phyloP scores from a whole-genome alignment of 495 filamentous ascomycete species.

The Choiromyces venosus region DNA sequence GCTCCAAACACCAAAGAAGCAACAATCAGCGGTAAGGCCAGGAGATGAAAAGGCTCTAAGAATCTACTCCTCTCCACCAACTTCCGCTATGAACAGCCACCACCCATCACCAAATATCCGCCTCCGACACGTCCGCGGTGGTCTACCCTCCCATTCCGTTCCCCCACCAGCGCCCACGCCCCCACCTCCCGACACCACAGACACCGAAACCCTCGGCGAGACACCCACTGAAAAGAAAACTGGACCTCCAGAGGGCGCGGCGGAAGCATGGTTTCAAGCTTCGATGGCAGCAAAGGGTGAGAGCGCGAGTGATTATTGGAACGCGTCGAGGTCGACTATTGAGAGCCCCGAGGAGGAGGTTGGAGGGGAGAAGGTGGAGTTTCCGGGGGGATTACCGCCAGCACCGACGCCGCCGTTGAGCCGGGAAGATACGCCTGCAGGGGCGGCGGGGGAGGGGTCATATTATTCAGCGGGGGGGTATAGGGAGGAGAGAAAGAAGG shows the following conservation, averaged over 20 bases:
- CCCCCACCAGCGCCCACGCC: slow-evolving; percentile 29
- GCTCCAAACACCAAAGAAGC: slow-evolving; percentile 14
- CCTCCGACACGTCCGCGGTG: slow-evolving; percentile 11
- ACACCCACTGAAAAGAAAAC: slow-evolving; percentile 8
- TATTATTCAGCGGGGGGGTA: slow-evolving; percentile 24
- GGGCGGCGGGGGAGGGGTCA: slow-evolving; percentile 15
- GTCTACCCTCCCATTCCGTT: slow-evolving; percentile 9
- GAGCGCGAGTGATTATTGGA: slow-evolving; percentile 20
- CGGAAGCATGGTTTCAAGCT: slow-evolving; percentile 24
- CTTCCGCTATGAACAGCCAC: neutral
- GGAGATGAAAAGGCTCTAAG: slow-evolving; percentile 6
- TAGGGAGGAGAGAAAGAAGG: slow-evolving; percentile 15
- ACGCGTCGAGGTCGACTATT: slow-evolving; percentile 10
- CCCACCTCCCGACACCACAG: slow-evolving; percentile 14
- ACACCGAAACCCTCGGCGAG: slow-evolving; percentile 15
- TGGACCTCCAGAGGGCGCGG: slow-evolving; percentile 22
- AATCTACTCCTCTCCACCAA: neutral
- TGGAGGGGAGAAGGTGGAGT: slow-evolving; percentile 14
- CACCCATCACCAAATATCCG: slow-evolving; percentile 16
- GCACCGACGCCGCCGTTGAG: slow-evolving; percentile 31
- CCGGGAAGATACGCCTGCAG: slow-evolving; percentile 18
- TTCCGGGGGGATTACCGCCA: slow-evolving; percentile 23
- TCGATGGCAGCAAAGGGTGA: slow-evolving; percentile 11
- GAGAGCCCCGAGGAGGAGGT: slow-evolving; percentile 1
- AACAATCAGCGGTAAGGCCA: slow-evolving; percentile 8